phyloP scores from a whole-genome alignment of 2,329 filamentous ascomycete species.

The Aurifilum marmelostoma region DNA sequence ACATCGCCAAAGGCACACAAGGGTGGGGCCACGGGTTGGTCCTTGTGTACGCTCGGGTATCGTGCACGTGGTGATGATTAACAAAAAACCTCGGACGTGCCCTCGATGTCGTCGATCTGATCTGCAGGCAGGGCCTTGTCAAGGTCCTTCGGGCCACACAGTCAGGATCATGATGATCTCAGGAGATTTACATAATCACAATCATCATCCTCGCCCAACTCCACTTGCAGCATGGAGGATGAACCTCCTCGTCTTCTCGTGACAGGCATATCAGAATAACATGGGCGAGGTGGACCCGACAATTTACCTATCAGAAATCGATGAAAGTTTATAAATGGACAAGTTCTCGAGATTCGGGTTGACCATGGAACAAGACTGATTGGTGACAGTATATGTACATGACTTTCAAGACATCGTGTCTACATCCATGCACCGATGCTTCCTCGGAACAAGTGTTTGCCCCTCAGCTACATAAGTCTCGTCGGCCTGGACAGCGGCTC shows the following conservation, averaged over 20 bases:
- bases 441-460: neutral
- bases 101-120: neutral
- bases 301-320: too few relatives aligned
- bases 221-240: neutral
- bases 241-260: neutral
- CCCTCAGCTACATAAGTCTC: neutral
- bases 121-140: neutral
- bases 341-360: neutral
- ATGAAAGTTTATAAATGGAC: too few relatives aligned
- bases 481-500: neutral
- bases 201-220: neutral
- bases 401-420: neutral
- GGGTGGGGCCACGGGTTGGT: neutral
- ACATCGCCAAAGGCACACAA: too few relatives aligned
- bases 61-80: neutral
- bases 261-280: neutral
- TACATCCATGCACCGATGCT: neutral
- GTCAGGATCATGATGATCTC: neutral
- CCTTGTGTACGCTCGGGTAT: neutral
- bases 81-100: neutral
- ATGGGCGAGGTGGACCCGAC: neutral
- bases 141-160: neutral
- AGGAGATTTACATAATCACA: neutral
- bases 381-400: neutral
- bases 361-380: neutral